A percentile compares a stretch with the other conserved stretches of the same genome.
These are phyloP conservation scores for Laetiporus sulphureus DNA, from an alignment of 1,284 basidiomycete species.

Conservation along the genomic window DNA sequence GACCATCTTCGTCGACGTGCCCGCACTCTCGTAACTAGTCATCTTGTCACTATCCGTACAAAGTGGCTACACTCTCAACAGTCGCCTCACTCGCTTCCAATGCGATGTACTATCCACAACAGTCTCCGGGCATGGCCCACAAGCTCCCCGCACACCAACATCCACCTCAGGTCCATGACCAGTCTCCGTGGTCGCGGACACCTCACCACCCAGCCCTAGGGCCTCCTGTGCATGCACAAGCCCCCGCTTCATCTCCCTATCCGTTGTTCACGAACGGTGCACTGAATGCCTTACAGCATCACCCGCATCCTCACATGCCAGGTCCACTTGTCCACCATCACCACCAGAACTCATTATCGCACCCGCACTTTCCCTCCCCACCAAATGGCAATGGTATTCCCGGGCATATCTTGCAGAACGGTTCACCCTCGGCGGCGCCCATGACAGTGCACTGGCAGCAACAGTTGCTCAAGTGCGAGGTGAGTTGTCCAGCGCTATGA, in stretches of 20 bases:
- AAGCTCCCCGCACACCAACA: conserved; percentile 53
- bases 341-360: conserved; percentile 67
- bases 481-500: conserved; percentile 28
- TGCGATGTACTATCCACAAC: conserved; percentile 76
- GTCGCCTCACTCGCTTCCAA: conserved; percentile 28
- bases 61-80: conserved; percentile 8
- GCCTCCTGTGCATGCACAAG: conserved; percentile 50
- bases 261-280: conserved; percentile 55
- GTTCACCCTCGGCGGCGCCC: conserved; percentile 58
- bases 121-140: conserved; percentile 70
- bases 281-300: conserved; percentile 48
- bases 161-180: conserved; percentile 44
- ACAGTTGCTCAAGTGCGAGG: conserved; percentile 76
- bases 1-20: conserved; percentile 13
- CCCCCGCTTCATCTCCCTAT: conserved; percentile 64
- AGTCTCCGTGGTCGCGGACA: conserved; percentile 57
- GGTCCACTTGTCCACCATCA: conserved; percentile 51
- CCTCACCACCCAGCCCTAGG: conserved; percentile 54
- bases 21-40: conserved; percentile 11
- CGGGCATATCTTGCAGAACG: conserved; percentile 45
- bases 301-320: conserved; percentile 40
- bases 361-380: conserved; percentile 60
- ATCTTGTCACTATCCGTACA: conserved; percentile 10
- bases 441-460: conserved; percentile 75
- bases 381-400: conserved; percentile 46